Conservation (phyloP, 495 filamentous ascomycete genomes). For the Tetracladium marchalianum region DNA sequence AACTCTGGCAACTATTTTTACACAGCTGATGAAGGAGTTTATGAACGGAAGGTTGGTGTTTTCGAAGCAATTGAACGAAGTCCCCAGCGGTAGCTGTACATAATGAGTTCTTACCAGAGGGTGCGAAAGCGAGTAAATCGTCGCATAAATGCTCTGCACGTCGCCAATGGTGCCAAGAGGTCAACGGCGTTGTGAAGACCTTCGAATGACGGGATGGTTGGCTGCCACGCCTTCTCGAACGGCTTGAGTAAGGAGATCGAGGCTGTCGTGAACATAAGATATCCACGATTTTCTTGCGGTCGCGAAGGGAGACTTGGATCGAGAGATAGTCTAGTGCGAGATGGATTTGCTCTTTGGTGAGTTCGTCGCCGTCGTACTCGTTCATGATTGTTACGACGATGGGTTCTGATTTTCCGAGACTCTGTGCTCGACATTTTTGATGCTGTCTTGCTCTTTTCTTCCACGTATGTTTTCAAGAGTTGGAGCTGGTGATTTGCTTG, state of each 20-base stretch:
- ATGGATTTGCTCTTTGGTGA: conserved; percentile 41
- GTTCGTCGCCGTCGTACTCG: background rate
- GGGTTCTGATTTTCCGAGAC: conserved; percentile 12
- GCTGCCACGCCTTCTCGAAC: conserved; percentile 44
- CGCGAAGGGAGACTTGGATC: conserved; percentile 45
- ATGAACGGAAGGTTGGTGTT: conserved; percentile 43
- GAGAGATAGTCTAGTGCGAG: conserved; percentile 49
- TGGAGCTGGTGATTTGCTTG: conserved; percentile 37
- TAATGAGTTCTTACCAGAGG: conserved; percentile 16
- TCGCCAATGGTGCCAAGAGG: conserved; percentile 46
- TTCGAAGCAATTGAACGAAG: conserved; percentile 44
- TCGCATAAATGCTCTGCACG: conserved; percentile 45
- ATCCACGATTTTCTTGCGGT: conserved; percentile 48
- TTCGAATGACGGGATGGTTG: conserved; percentile 59
- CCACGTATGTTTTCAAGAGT: conserved; percentile 34
- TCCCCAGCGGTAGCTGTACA: conserved; percentile 48
- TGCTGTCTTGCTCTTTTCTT: conserved; percentile 34
- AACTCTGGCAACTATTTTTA: conserved; percentile 51
- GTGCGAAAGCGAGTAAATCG: conserved; percentile 45
- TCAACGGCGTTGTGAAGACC: conserved; percentile 53
- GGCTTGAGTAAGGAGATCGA: conserved; percentile 47
- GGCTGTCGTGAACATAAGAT: conserved; percentile 46
- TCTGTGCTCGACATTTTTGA: conserved; percentile 32
- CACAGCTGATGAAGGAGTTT: conserved; percentile 52
- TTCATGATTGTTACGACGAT: background rate